Conservation (phyloP, 208 protist genomes). For the Leishmania gerbilli region DNA sequence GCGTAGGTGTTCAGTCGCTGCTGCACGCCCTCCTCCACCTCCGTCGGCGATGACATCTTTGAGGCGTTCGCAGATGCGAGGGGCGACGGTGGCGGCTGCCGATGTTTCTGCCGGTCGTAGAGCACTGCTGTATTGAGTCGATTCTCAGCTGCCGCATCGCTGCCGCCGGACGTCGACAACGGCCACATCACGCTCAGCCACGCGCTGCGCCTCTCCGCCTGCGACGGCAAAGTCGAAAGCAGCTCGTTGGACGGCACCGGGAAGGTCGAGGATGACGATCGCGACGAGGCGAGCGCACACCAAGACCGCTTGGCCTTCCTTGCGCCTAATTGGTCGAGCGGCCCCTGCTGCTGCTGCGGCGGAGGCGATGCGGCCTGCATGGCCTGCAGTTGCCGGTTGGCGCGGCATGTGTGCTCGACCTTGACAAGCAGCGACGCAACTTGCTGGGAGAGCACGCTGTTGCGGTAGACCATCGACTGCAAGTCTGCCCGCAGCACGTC, state of each 20-base stretch:
- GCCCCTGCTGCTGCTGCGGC: neutral
- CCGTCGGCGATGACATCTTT: neutral
- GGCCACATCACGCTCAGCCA: constrained; percentile 25
- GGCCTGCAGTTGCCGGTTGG: constrained; percentile 20
- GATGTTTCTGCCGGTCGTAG: constrained; percentile 5
- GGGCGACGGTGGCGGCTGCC: neutral
- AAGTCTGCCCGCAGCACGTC: constrained; percentile 52
- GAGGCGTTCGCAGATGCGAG: neutral
- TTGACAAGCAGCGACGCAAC: constrained; percentile 67
- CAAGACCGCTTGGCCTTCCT: neutral
- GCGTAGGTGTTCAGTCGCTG: constrained; percentile 31
- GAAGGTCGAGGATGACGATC: neutral
- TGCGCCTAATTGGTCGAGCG: neutral
- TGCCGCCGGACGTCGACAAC: neutral
- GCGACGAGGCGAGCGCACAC: neutral
- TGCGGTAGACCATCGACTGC: constrained; percentile 68
- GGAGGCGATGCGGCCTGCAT: neutral
- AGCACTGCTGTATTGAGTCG: constrained; percentile 14
- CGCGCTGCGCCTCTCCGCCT: constrained; percentile 10
- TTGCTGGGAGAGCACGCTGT: constrained; percentile 74
- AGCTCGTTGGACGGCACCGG: neutral
- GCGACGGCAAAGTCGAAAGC: neutral
- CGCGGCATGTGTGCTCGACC: constrained; percentile 28
- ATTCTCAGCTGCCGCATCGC: neutral
- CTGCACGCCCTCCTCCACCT: constrained; percentile 36